Percentiles rank a stretch among this genome's conserved stretches.
Conservation (phyloP, 371 early-diverging fungal species). For the Capillidium rhysosporum region DNA sequence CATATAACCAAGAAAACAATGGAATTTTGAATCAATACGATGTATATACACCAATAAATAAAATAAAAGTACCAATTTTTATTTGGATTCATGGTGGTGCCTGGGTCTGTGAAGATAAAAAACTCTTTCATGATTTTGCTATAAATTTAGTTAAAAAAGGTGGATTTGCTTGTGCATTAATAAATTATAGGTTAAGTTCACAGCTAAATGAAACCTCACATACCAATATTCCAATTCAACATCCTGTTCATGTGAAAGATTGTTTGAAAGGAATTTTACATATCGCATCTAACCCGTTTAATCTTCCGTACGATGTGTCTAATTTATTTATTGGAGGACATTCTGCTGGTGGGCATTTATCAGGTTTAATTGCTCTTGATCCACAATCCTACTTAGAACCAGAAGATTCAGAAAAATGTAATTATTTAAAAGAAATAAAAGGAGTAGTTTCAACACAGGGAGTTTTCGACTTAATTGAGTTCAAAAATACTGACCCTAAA, state of each 20-base stretch:
- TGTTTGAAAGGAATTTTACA: background rate
- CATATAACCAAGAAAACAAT: no score
- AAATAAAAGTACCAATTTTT: background rate
- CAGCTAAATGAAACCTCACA: background rate
- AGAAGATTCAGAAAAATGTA: no score
- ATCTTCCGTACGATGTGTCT: background rate
- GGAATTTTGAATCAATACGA: background rate
- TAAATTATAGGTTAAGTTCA: background rate
- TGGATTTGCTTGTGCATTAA: background rate
- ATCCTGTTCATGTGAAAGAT: background rate
- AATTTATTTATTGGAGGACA: conserved; percentile 2
- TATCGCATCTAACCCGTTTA: background rate
- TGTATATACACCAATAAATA: background rate
- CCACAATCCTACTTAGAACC: no score
- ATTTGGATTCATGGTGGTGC: conserved; percentile 6
- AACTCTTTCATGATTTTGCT: background rate
- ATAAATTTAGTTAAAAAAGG: background rate
- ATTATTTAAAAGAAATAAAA: background rate
- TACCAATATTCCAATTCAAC: background rate
- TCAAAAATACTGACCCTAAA: background rate
- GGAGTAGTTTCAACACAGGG: conserved; percentile 2
- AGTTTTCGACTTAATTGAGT: conserved; percentile 1
- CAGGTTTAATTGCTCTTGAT: background rate
- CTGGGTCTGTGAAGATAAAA: conserved; percentile 1
- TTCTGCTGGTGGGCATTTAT: conserved; percentile 2